Conservation (phyloP, 2,329 filamentous ascomycete genomes). For the Neofusicoccum sp. region DNA sequence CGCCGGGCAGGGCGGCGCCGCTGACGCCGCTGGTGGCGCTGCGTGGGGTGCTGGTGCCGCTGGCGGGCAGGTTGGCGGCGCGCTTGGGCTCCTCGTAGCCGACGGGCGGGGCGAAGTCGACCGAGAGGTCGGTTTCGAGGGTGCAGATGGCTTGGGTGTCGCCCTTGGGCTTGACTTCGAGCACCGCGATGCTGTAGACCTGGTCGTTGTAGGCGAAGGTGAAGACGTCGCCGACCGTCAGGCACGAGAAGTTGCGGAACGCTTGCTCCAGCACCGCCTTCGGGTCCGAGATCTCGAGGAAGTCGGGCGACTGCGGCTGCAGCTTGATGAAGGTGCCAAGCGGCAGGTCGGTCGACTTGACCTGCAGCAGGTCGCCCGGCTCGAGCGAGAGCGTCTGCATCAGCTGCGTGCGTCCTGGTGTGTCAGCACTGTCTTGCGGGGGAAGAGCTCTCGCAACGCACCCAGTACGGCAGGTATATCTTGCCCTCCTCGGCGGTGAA, state of each 20-base stretch:
- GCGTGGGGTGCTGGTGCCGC: slow-evolving; percentile 84
- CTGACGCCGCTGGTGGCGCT: slow-evolving; percentile 63
- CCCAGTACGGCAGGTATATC: slow-evolving; percentile 95
- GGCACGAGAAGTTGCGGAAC: slow-evolving; percentile 91
- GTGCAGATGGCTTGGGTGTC: slow-evolving; percentile 87
- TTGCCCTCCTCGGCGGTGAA: slow-evolving; percentile 97
- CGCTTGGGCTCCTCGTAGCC: slow-evolving; percentile 89
- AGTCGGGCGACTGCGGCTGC: slow-evolving; percentile 88
- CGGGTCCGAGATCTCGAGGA: slow-evolving; percentile 95
- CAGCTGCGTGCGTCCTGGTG: slow-evolving; percentile 59
- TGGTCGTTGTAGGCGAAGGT: slow-evolving; percentile 97
- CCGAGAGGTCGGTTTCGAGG: slow-evolving; percentile 93
- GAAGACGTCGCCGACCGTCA: slow-evolving; percentile 93
- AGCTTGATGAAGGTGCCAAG: slow-evolving; percentile 93
- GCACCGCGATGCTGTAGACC: slow-evolving; percentile 86
- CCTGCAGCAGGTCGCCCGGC: slow-evolving; percentile 89
- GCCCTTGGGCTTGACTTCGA: slow-evolving; percentile 87
- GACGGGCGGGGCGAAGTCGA: slow-evolving; percentile 92
- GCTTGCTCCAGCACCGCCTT: slow-evolving; percentile 97
- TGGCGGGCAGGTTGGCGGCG: slow-evolving; percentile 57
- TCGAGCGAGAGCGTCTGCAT: slow-evolving; percentile 91
- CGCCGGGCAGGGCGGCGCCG: slow-evolving; percentile 59
- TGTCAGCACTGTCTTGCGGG: slow-evolving; percentile 24
- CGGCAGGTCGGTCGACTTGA: slow-evolving; percentile 91
- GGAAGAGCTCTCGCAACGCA: slow-evolving; percentile 43